Percentiles rank a stretch among this genome's conserved stretches.
Conservation (phyloP, 192 early-diverging fungal genomes). For the Diversispora epigaea region DNA sequence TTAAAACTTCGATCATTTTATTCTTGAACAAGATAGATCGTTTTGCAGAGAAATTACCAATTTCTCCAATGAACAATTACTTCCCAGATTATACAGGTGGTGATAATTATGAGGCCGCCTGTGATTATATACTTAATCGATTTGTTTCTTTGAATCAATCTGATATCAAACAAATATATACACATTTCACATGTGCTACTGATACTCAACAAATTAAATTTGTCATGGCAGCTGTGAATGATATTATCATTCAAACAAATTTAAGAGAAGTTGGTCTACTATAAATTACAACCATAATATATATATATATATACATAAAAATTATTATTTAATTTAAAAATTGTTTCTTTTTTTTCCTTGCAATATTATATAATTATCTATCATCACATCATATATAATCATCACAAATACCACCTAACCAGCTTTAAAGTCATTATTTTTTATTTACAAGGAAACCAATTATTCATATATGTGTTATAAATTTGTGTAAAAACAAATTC, state of each 20-base stretch:
- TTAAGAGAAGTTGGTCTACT: slow-evolving; percentile 75
- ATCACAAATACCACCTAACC: no score
- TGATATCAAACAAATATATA: slow-evolving; percentile 82
- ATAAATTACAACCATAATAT: slow-evolving; percentile 36
- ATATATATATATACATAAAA: no score
- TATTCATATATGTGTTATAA: no score
- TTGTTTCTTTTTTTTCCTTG: no score
- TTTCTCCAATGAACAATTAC: slow-evolving; percentile 80
- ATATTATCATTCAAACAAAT: slow-evolving; percentile 85
- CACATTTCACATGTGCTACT: slow-evolving; percentile 86
- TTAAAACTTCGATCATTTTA: slow-evolving; percentile 95
- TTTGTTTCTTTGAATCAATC: slow-evolving; percentile 79
- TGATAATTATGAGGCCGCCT: slow-evolving; percentile 71
- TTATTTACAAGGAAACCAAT: no score
- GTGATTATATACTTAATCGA: slow-evolving; percentile 76
- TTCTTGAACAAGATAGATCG: slow-evolving; percentile 99
- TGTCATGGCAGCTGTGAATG: slow-evolving; percentile 89
- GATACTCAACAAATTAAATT: slow-evolving; percentile 86
- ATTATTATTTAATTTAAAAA: no score
- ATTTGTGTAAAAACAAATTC: no score
- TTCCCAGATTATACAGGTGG: slow-evolving; percentile 84
- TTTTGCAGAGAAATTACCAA: slow-evolving; percentile 86
- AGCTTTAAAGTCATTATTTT: no score
- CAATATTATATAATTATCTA: no score
- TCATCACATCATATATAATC: no score